Evolutionary conservation across 164 flowering plant genomes (phyloP).

Genomic region (Stephania yunnanensis): DNA sequence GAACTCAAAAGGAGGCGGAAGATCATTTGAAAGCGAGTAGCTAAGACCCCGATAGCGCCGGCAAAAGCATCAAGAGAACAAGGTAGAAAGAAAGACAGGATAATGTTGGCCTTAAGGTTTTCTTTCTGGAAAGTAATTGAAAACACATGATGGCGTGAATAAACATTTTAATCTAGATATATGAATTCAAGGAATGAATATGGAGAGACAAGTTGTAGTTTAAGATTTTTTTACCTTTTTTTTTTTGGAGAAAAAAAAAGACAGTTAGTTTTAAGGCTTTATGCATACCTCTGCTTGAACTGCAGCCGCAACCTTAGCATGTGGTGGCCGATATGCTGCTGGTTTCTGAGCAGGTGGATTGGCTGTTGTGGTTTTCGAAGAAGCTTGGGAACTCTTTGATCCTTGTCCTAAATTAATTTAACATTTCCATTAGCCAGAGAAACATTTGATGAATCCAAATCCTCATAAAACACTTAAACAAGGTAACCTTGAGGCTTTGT

Average conservation of each 20-base stretch:
- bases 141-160: not conserved
- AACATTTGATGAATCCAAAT: not conserved
- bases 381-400: conserved; percentile 37
- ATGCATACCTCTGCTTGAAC: conserved; percentile 67
- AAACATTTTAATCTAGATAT: not conserved
- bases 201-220: not conserved
- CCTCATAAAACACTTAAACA: not conserved
- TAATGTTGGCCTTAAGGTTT: not conserved
- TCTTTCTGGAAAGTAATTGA: not conserved
- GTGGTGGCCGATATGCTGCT: conserved; percentile 96
- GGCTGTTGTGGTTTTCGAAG: conserved; percentile 33
- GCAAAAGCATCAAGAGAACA: no score
- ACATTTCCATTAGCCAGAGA: conserved; percentile 7
- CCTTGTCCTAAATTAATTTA: conserved; percentile 43
- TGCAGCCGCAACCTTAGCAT: conserved; percentile 69
- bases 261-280: not conserved
- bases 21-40: no score
- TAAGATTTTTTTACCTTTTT: no score
- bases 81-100: no score
- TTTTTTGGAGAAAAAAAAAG: no score
- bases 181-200: no score
- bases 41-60: no score
- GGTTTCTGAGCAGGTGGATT: conserved; percentile 63
- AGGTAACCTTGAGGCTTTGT: conserved; percentile 18
- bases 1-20: no score